Base-by-base conservation (phyloP, 1,284 basidiomycete genomes). In the Cutaneotrichosporon cutaneum region DNA sequence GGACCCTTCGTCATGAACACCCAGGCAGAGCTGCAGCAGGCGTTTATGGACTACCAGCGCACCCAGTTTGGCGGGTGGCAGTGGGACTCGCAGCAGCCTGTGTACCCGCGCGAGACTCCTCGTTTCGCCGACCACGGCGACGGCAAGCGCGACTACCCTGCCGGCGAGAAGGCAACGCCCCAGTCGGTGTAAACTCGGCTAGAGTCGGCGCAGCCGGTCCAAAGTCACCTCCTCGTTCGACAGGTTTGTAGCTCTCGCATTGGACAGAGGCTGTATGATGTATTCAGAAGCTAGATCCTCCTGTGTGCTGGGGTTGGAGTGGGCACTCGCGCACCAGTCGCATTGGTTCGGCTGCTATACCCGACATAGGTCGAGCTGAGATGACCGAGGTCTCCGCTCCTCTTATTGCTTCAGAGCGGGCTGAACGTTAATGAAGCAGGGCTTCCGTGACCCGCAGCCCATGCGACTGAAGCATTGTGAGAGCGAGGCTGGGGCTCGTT, bases 1-100 rank as follows among this genome's bases (percentile, higher is more conserved):
- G 64, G 64, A 3, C 64, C 64, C 3, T 66, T 66, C 36, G 64
- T 66, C 33, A 63, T 61, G 61, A 66, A 66, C 59, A 60, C 64
- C 14, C 47, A 66, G 36, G 22, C 54, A 4, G 64, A 66, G 48
- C 54, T 66, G 22, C 48, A 60, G 59, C 39, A 62, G 50, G 61
- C 61, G 7, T 58, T 54, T 22, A 47, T 18, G 4, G 61, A 63
- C 33, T 66, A 66, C 59, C 61, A 42, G n/a, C 56, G 56, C 52
- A 58, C 54, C 42, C 56, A 53, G 26, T 66, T 66, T 18, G 64
- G 64, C 22, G 56, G 39, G 2, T 62, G 61, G 64, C 48, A 22
- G 45, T 63, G 59, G 59, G 22, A 30, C 21, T 50, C 51, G 6
- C 36, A 60, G 22, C 52, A 50, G 44, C 61, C 61, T 18, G 48